Evolutionary conservation across 192 early-diverging fungal genomes (phyloP).

Genomic region (Anaeromyces robustus): DNA sequence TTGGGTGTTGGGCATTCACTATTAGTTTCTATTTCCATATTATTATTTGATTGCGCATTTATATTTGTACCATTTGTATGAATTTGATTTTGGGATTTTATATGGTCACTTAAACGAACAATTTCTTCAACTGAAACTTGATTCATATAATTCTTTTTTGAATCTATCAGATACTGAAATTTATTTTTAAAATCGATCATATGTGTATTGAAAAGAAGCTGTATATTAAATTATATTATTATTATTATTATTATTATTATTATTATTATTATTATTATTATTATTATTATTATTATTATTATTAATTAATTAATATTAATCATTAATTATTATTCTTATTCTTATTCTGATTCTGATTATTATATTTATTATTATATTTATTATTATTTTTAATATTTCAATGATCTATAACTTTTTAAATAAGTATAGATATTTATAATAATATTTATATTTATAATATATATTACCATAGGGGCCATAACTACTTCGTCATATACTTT

Average conservation of each 20-base stretch:
- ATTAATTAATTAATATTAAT: too few species aligned
- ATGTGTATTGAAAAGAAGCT: background rate
- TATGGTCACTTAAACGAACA: background rate
- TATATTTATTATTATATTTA: too few species aligned
- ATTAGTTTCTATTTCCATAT: background rate
- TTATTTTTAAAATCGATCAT: background rate
- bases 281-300: too few species aligned
- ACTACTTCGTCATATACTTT: slow-evolving; percentile 80
- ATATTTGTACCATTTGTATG: background rate
- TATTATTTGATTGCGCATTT: background rate
- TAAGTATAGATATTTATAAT: too few species aligned
- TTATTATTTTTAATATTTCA: too few species aligned
- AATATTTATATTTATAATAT: too few species aligned
- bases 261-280: too few species aligned
- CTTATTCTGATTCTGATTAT: too few species aligned
- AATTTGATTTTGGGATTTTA: background rate
- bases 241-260: too few species aligned
- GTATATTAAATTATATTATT: background rate
- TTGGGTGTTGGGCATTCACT: background rate
- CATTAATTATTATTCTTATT: too few species aligned
- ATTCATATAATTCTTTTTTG: background rate
- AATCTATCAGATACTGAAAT: background rate
- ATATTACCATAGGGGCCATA: slow-evolving; percentile 52
- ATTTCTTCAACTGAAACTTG: background rate
- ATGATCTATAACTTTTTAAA: too few species aligned